Evolutionary conservation across 768 basidiomycete genomes (phyloP).

Genomic region (Tricholoma furcatifolium): DNA sequence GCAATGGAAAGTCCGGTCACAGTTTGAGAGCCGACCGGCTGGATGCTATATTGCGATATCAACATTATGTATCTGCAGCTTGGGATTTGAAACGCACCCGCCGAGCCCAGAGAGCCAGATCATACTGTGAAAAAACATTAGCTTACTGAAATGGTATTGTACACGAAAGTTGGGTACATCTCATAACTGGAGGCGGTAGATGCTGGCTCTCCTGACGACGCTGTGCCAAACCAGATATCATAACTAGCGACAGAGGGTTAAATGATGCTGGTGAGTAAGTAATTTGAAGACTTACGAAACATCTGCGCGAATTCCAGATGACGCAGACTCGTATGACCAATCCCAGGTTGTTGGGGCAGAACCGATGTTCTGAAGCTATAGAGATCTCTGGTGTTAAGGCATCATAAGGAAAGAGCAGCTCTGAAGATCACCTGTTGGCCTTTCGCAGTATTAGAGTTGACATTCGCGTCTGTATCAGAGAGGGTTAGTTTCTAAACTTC

Average conservation of each 20-base stretch:
- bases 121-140: constrained; percentile 28
- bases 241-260: constrained; percentile 30
- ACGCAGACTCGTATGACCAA: constrained; percentile 47
- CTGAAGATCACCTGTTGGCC: constrained; percentile 41
- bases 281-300: constrained; percentile 37
- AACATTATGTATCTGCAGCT: neutral
- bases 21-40: constrained; percentile 52
- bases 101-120: constrained; percentile 60
- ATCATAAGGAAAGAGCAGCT: neutral
- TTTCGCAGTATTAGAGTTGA: constrained; percentile 42
- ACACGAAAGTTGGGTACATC: constrained; percentile 35
- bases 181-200: constrained; percentile 48
- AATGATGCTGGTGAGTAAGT: neutral
- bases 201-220: constrained; percentile 44
- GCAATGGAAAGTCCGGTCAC: constrained; percentile 39
- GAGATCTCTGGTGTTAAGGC: neutral
- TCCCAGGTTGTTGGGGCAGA: constrained; percentile 50
- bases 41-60: constrained; percentile 34
- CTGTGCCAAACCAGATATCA: constrained; percentile 52
- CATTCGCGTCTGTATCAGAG: constrained; percentile 44
- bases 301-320: constrained; percentile 49
- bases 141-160: neutral
- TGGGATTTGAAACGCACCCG: constrained; percentile 32
- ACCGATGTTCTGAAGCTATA: constrained; percentile 34
- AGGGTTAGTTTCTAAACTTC: neutral